A percentile compares a stretch with the other conserved stretches of the same genome.
These are phyloP conservation scores for Boletus insuetus DNA, from an alignment of 768 basidiomycete genomes.

Conservation along the genomic window DNA sequence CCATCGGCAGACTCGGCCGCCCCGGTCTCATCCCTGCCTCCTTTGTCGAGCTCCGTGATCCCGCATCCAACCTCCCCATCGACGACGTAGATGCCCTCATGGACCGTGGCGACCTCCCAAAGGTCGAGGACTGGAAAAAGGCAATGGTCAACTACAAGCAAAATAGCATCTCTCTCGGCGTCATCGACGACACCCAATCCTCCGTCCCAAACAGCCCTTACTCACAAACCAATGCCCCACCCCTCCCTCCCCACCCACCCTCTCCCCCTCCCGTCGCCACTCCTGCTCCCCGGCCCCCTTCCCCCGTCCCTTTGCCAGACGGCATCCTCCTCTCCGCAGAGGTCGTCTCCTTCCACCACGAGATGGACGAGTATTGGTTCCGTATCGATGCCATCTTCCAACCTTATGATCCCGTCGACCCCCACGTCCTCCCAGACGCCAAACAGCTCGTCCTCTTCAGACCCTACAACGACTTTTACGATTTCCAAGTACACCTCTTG, in stretches of 20 bases:
- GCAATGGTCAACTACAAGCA: conserved; percentile 95
- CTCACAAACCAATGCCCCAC: conserved; percentile 19
- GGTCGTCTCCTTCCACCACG: conserved; percentile 96
- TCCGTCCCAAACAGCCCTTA: conserved; percentile 46
- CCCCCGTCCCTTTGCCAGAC: conserved; percentile 59
- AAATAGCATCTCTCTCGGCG: conserved; percentile 91
- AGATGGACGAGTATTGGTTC: conserved; percentile 98
- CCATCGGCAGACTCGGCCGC: conserved; percentile 90
- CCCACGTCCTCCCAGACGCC: conserved; percentile 56
- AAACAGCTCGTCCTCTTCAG: conserved; percentile 87
- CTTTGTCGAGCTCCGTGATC: conserved; percentile 96
- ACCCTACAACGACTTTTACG: conserved; percentile 97
- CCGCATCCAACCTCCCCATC: conserved; percentile 77
- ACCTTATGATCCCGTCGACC: conserved; percentile 66
- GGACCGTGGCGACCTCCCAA: conserved; percentile 84
- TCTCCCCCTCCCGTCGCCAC: conserved; percentile 8
- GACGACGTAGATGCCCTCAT: conserved; percentile 75
- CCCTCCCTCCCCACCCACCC: not conserved
- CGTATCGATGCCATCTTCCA: conserved; percentile 87
- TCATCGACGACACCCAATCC: conserved; percentile 65
- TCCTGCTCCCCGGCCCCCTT: conserved; percentile 33
- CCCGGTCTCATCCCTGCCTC: conserved; percentile 97
- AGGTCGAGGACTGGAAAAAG: conserved; percentile 99
- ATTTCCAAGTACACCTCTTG: conserved; percentile 89
- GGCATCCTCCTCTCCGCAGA: conserved; percentile 85